Evolutionary conservation across 345 rosid species (phyloP).

Genomic region (Eucalyptus albens): DNA sequence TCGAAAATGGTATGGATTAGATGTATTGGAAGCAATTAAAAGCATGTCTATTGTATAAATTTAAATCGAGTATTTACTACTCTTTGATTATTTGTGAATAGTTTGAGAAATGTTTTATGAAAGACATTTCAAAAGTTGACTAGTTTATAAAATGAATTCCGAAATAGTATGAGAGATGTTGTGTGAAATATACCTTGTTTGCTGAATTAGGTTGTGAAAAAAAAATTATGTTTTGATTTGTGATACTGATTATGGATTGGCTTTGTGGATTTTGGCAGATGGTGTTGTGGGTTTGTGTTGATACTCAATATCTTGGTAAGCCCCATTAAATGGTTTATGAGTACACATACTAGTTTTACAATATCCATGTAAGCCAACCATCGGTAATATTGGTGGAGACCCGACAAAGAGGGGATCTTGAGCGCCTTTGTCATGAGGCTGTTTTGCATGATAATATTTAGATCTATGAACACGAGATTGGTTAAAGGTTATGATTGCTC

Average conservation of each 20-base stretch:
- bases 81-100: too few relatives aligned
- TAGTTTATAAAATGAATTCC: too few relatives aligned
- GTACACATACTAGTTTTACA: fast-evolving
- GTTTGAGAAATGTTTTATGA: too few relatives aligned
- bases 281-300: background rate
- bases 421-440: background rate
- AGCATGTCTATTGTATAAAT: background rate
- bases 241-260: background rate
- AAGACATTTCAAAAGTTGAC: too few relatives aligned
- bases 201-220: too few relatives aligned
- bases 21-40: too few relatives aligned
- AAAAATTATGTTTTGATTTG: background rate
- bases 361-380: background rate
- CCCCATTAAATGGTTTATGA: background rate
- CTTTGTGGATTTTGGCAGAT: background rate
- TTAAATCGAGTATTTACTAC: too few relatives aligned
- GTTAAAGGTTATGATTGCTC: background rate
- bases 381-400: fast-evolving
- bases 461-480: fast-evolving
- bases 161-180: too few relatives aligned
- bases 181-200: fast-evolving
- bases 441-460: background rate
- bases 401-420: background rate
- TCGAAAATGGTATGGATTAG: fast-evolving
- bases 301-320: background rate